Base-by-base conservation (phyloP, 345 rosid species). In the Citrus reticulata region DNA sequence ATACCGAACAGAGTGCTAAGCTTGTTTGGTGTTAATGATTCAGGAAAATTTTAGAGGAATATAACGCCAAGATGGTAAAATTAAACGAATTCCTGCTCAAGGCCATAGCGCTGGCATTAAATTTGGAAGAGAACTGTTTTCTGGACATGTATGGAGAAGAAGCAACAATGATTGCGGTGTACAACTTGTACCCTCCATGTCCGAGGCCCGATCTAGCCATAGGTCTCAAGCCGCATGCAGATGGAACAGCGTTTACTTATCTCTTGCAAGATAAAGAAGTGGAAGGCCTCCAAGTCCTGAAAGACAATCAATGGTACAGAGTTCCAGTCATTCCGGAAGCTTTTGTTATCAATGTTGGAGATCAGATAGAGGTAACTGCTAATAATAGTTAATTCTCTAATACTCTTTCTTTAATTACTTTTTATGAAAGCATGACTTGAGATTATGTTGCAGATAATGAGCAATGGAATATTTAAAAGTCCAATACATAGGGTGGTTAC, bases 381-480 rank as follows among this genome's bases (percentile, higher is more conserved):
- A 51, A 51, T 17, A 17, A 14, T 51, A 51, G 17, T 51, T 16
- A 5, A 51, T 14, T 9, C 22, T 6, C n/a, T 24, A 6, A 25
- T 16, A 11, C 27, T 51, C 20, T 14, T 4, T 51, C 32, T 60
- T 7, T 60, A 22, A 8, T 8, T 60, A 10, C 25, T 60, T 4
- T 0, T 60, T 9, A 6, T 71, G 11, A 30, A 51, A 19, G 32
- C 46, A 35, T 71, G 62, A 20, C 40, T n/a, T 6, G 27, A 34
- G 13, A 20, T 73, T 35, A 61, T 16, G 64, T 24, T 7, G n/a
- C 40, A 88, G 91, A 86, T 92, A 77, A 89, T 87, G 91, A 88
- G 89, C 79, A 92, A 92, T 79, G 96, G 91, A n/a, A 85, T 86
- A 69, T 92, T 82, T 84, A 89, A 89, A 86, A 90, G 92, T 73